Evolutionary conservation across 129 eudicot species (phyloP), one percentile per base, ranked within the genome.

Genomic region (Centrapalus pauciflorus): DNA sequence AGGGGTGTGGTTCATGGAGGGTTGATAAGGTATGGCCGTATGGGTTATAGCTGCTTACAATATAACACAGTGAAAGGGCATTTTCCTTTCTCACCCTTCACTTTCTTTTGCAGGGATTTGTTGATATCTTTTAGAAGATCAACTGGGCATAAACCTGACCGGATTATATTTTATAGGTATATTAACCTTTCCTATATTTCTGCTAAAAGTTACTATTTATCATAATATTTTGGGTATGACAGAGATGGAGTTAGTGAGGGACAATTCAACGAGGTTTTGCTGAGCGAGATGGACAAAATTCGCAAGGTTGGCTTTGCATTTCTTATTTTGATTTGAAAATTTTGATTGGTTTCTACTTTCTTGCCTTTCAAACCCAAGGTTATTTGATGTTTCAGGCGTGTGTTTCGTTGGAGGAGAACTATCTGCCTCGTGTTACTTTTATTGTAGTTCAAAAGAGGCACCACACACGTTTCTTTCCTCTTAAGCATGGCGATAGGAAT

Each of bases 161-260:
- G 95, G 19, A 90, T 90, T 17, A 82, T 90, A 6, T 90, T 90
- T 38, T 90, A 80, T 60, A 79, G 97, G 97, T 84, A 4, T 20
- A 24, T 0, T 16, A 41, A 2, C 19, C 2, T 11, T 21, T 37
- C 13, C 21, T 16, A 0, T 0, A 6, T 14, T 37, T 24, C 13
- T 23, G 4, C 3, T 1, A 10, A 17, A 40, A 24, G 5, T 33
- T 28, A 5, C 14, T 7, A 20, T 33, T 35, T 16, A 8, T 32
- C 0, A 4, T 34, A 4, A 7, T 5, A 5, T 24, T 2, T 40
- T 5, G 12, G 2, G 9, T 71, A 13, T 61, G 25, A 25, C 83
- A 93, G 98, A 64, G 98, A 93, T 76, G 98, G 98, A 0, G 98
- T 93, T 2, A 78, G 96, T 57, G 98, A 93, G 46, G 95, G 96